phyloP scores from a whole-genome alignment of 1,139 yeast species.

The Yamadazyma siamensis region DNA sequence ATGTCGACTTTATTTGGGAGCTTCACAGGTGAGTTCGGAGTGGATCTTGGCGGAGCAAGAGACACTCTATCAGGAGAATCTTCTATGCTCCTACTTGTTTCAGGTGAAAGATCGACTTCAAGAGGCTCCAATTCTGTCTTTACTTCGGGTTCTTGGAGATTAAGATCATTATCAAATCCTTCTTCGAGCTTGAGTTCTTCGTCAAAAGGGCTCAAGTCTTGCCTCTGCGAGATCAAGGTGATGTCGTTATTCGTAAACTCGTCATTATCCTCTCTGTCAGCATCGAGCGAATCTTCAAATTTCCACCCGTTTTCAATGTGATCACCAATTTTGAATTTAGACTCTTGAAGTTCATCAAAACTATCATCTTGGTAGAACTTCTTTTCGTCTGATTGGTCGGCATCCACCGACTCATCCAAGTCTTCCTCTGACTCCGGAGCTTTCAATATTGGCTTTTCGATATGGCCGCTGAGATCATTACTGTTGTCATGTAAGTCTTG shows the following conservation, averaged over 20 bases:
- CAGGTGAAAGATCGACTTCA: conserved; percentile 15
- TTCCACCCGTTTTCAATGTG: conserved; percentile 41
- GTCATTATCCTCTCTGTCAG: conserved; percentile 43
- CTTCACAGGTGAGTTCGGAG: conserved; percentile 8
- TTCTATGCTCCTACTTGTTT: conserved; percentile 14
- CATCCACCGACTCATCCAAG: background rate
- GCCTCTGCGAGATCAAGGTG: conserved; percentile 8
- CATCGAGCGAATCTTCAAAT: conserved; percentile 42
- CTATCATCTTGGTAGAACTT: too few species aligned
- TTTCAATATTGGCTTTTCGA: conserved; percentile 10
- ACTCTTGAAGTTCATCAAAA: conserved; percentile 4
- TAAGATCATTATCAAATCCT: background rate
- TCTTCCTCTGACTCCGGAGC: conserved; percentile 3
- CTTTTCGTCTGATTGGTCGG: too few species aligned
- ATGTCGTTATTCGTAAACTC: conserved; percentile 24
- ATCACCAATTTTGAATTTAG: conserved; percentile 30
- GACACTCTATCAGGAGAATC: conserved; percentile 20
- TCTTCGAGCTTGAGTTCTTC: conserved; percentile 1
- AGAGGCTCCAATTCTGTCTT: conserved; percentile 4
- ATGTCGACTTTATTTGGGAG: conserved; percentile 13
- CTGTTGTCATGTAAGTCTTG: conserved; percentile 2
- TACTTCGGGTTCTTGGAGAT: background rate
- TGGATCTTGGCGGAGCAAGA: conserved; percentile 22
- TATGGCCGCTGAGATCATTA: conserved; percentile 4
- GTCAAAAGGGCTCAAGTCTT: background rate